phyloP scores from a whole-genome alignment of 768 basidiomycete species.

The Trametes gibbosa region DNA sequence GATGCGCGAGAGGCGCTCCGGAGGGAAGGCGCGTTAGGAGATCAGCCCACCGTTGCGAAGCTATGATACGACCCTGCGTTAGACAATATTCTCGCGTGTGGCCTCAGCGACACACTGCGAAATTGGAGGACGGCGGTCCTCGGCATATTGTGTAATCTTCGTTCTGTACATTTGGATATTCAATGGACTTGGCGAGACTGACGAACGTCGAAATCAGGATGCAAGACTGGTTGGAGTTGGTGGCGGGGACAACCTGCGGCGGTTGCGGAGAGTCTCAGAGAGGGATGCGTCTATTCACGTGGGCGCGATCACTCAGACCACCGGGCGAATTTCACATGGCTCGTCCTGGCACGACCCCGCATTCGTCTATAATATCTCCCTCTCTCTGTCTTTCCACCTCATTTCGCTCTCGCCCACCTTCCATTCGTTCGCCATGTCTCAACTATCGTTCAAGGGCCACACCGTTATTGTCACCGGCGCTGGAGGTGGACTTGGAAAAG shows the following conservation, averaged over 20 bases:
- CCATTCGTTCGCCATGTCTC: slow-evolving; percentile 22
- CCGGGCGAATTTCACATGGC: slow-evolving; percentile 16
- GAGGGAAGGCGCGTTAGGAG: slow-evolving; percentile 12
- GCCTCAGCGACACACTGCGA: not conserved
- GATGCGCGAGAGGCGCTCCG: slow-evolving; percentile 1
- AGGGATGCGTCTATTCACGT: slow-evolving; percentile 17
- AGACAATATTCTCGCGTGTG: not conserved
- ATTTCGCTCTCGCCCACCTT: not conserved
- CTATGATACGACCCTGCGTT: not conserved
- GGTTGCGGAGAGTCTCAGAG: not conserved
- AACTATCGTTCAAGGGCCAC: slow-evolving; percentile 77
- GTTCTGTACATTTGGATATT: too few species aligned
- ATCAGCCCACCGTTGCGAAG: slow-evolving; percentile 5
- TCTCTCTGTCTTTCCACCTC: not conserved
- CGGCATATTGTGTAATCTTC: too few species aligned
- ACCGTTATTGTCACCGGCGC: slow-evolving; percentile 96
- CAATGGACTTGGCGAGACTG: too few species aligned
- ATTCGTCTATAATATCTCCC: not conserved
- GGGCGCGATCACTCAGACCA: slow-evolving; percentile 11
- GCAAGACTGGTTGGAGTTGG: too few species aligned
- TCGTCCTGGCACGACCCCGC: slow-evolving; percentile 8
- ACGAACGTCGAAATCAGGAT: too few species aligned
- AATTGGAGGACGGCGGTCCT: too few species aligned
- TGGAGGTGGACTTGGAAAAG: slow-evolving; percentile 90
- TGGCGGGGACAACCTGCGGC: not conserved